phyloP scores from a whole-genome alignment of 1,284 basidiomycete species.

The Ceratobasidium sp. region DNA sequence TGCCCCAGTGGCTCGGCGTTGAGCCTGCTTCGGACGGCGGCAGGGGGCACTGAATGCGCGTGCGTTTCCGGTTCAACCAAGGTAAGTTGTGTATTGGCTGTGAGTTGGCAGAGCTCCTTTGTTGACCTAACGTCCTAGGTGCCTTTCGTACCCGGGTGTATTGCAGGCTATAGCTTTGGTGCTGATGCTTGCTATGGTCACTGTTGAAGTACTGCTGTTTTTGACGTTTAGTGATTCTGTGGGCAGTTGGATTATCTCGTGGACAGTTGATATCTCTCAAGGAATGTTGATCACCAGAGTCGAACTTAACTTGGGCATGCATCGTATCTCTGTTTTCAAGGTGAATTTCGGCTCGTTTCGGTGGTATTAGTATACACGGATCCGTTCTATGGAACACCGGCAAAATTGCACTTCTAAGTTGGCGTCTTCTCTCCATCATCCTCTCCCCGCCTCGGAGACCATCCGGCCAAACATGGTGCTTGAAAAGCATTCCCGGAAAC shows the following conservation, averaged over 20 bases:
- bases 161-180: conserved; percentile 32
- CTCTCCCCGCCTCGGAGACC: conserved; percentile 29
- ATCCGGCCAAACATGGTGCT: conserved; percentile 35
- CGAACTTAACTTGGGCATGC: background rate
- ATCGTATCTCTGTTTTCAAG: background rate
- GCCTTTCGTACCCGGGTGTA: conserved; percentile 13
- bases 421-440: conserved; percentile 22
- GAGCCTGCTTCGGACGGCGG: conserved; percentile 12
- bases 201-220: background rate
- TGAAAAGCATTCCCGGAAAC: conserved; percentile 34
- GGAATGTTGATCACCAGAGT: background rate
- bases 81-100: background rate
- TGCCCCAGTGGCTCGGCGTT: conserved; percentile 11
- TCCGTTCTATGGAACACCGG: background rate
- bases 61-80: conserved; percentile 25
- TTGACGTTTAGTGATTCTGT: background rate
- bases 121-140: background rate
- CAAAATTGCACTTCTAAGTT: background rate
- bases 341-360: background rate
- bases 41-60: conserved; percentile 14
- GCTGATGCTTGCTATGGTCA: conserved; percentile 20
- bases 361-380: background rate
- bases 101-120: background rate
- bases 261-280: background rate
- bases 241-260: background rate